Evolutionary conservation across 2,329 filamentous ascomycete genomes (phyloP).

Genomic region (Penicillium brasilianum): DNA sequence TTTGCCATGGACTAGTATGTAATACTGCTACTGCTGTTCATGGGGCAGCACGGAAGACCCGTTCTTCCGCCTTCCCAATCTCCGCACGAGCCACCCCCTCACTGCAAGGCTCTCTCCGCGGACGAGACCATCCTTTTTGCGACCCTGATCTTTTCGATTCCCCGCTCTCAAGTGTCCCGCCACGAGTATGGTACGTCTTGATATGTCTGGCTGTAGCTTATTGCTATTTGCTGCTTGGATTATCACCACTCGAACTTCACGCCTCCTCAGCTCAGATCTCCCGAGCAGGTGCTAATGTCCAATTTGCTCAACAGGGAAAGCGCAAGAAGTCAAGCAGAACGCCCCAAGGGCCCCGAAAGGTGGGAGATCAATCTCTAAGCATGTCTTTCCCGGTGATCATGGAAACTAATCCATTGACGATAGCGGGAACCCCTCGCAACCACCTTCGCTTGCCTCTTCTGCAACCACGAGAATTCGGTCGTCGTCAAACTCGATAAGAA

Average conservation of each 20-base stretch:
- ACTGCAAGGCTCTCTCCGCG: slow-evolving; percentile 15
- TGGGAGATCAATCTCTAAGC: slow-evolving; percentile 44
- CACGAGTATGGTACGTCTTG: slow-evolving; percentile 23
- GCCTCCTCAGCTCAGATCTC: not conserved
- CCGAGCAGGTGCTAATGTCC: not conserved
- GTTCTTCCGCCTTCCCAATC: slow-evolving; percentile 24
- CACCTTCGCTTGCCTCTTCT: slow-evolving; percentile 96
- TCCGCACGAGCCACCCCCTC: slow-evolving; percentile 29
- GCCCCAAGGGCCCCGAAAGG: slow-evolving; percentile 82
- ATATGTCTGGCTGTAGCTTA: not conserved
- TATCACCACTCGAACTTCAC: not conserved
- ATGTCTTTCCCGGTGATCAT: not conserved
- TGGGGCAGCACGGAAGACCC: slow-evolving; percentile 18
- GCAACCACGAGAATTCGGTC: slow-evolving; percentile 95
- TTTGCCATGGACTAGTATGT: not conserved
- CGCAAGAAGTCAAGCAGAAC: slow-evolving; percentile 85
- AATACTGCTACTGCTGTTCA: not conserved
- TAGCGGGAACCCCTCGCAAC: slow-evolving; percentile 61
- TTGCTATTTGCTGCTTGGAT: not conserved
- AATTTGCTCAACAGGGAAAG: slow-evolving; percentile 69
- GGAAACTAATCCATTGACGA: slow-evolving; percentile 6
- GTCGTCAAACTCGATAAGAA: slow-evolving; percentile 94
- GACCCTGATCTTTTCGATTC: not conserved
- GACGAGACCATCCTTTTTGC: slow-evolving; percentile 1
- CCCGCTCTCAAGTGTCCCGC: not conserved